Evolutionary conservation across 176 grass and related monocot species (phyloP), one percentile per base, ranked within the genome.

Genomic region (Thalia dealbata): DNA sequence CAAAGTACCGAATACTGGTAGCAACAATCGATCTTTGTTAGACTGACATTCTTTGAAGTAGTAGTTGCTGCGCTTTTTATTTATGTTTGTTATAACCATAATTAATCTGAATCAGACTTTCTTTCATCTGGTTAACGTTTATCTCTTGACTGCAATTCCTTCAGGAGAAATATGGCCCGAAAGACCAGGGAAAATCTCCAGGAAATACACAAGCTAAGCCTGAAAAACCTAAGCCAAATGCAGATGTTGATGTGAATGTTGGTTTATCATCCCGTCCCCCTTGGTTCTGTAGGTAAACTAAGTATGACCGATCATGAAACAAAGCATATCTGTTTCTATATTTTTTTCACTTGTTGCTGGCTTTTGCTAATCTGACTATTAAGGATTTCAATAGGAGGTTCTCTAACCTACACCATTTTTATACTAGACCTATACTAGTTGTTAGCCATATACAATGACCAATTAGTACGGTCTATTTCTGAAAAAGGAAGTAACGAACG

Each of bases 81-180:
- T n/a, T 58, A 58, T n/a, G 22, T 6, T 58, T 58, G 16, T 58
- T 4, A 19, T 58, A n/a, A 38, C 32, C 54, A 3, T n/a, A 4
- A 7, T 58, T 58, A 58, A 58, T 58, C 6, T 58, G 21, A 19
- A 58, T 23, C 3, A 6, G 30, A 68, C n/a, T 43, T 44, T 43
- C 43, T 0, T 43, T 26, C 29, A 21, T 67, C 19, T 22, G n/a
- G 14, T 68, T 26, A 43, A 10, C 13, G n/a, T 68, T 68, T 32
- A 19, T 10, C 65, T 52, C 23, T 43, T 43, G 14, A 62, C n/a
- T n/a, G 32, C 32, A 38, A 38, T 38, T 4, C 32, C 78, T 87
- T 52, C 76, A 97, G 95, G 95, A 92, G 58, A 97, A 97, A 78
- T 97, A 93, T 73, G 95, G 95, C n/a, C 95, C 95, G n/a, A 97